phyloP scores from a whole-genome alignment of 1,139 yeast species.

The Keqinozyma sinolaborantium region DNA sequence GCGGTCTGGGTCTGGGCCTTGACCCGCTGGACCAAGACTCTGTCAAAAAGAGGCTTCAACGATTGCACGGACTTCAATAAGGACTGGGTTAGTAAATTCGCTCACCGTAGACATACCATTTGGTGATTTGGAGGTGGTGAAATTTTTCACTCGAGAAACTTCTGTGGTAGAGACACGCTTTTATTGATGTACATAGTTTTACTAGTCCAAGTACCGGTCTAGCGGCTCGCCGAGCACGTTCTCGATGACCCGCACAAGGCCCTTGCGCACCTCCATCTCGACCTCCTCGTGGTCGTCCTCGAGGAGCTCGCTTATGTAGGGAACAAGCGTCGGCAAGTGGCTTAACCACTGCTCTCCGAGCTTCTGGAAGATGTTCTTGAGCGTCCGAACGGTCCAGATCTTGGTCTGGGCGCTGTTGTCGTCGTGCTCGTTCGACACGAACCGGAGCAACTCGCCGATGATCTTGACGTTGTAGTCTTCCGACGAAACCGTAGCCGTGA shows the following conservation, averaged over 20 bases:
- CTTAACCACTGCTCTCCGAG: constrained; percentile 95
- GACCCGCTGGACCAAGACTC: constrained; percentile 90
- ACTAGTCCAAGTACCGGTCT: constrained; percentile 76
- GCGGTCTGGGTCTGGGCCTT: constrained; percentile 93
- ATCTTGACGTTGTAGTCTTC: constrained; percentile 72
- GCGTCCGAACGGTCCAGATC: constrained; percentile 78
- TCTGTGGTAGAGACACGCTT: constrained; percentile 7
- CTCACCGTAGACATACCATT: constrained; percentile 19
- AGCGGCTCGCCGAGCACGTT: constrained; percentile 92
- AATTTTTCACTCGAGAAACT: constrained; percentile 10
- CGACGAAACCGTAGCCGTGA: constrained; percentile 70
- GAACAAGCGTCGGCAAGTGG: constrained; percentile 90
- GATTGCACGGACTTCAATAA: constrained; percentile 82
- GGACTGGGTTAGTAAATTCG: no score
- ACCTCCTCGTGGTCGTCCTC: constrained; percentile 96
- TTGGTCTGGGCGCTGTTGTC: constrained; percentile 41
- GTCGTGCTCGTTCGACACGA: constrained; percentile 34
- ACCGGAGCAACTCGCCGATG: constrained; percentile 35
- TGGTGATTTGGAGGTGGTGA: constrained; percentile 3
- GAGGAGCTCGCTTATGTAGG: constrained; percentile 88
- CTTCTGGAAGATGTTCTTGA: constrained; percentile 81
- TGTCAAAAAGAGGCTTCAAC: constrained; percentile 89
- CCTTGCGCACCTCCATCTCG: constrained; percentile 86
- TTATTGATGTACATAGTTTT: constrained; percentile 1
- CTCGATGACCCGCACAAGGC: constrained; percentile 90